Evolutionary conservation across 176 grass and related monocot species (phyloP).

Genomic region (Coix lacrymajobi): DNA sequence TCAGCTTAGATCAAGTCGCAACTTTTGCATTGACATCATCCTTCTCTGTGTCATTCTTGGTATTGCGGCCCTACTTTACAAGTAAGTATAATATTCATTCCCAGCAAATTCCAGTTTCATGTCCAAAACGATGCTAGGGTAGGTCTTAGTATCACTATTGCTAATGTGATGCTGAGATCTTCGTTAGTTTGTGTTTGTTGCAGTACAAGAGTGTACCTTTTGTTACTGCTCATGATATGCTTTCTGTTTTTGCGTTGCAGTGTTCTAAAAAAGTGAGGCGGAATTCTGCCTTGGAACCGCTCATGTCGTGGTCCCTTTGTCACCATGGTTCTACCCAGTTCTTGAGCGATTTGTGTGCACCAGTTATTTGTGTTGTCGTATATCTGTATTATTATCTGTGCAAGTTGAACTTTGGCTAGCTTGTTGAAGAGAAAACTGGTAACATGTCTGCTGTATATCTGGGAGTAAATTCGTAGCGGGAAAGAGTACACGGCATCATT

Average conservation of each 20-base stretch:
- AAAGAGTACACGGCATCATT: not conserved
- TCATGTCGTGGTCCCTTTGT: not conserved
- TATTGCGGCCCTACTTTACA: conserved; percentile 85
- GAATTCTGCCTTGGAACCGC: not conserved
- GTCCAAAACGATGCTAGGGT: not conserved
- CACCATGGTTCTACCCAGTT: not conserved
- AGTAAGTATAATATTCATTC: conserved; percentile 51
- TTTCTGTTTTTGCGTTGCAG: conserved; percentile 14
- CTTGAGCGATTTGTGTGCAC: not conserved
- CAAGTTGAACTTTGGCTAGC: not conserved
- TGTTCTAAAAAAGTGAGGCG: conserved; percentile 60
- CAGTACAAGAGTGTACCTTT: not conserved
- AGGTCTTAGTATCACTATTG: not conserved
- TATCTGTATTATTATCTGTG: conserved; percentile 18
- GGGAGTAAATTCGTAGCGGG: conserved; percentile 8
- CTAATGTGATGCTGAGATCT: not conserved
- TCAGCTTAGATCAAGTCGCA: conserved; percentile 82
- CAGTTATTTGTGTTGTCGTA: not conserved
- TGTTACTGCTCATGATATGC: not conserved
- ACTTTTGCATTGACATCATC: conserved; percentile 79
- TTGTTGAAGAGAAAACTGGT: not conserved
- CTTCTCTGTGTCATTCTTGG: conserved; percentile 78
- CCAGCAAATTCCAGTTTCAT: not conserved
- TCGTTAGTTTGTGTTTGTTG: not conserved
- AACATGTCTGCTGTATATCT: conserved; percentile 32